Evolutionary conservation across 2,329 filamentous ascomycete species (phyloP).

Genomic region (Macrophomina tecta): DNA sequence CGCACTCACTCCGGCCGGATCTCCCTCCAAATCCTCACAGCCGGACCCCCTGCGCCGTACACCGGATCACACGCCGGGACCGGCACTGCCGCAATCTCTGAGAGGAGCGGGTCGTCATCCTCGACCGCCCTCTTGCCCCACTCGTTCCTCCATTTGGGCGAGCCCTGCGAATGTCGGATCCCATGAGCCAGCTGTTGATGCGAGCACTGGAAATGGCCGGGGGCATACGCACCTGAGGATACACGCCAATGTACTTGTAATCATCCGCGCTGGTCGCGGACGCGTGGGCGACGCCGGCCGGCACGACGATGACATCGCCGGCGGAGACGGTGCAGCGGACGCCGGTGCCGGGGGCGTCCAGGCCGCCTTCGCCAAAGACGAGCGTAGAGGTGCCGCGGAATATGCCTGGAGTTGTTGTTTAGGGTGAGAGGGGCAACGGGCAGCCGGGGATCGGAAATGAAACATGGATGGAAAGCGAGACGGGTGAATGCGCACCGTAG

Average conservation of each 20-base stretch:
- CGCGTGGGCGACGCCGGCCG: slow-evolving; percentile 45
- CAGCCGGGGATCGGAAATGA: too few species aligned
- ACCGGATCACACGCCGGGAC: slow-evolving; percentile 29
- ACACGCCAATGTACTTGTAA: slow-evolving; percentile 45
- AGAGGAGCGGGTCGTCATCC: slow-evolving; percentile 12
- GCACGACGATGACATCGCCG: slow-evolving; percentile 46
- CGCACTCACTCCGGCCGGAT: background rate
- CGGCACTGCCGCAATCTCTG: slow-evolving; percentile 26
- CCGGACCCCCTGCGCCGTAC: slow-evolving; percentile 28
- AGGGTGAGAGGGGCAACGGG: too few species aligned
- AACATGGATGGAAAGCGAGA: too few species aligned
- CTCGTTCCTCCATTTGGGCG: slow-evolving; percentile 30
- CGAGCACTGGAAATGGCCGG: too few species aligned
- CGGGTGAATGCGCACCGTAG: slow-evolving; percentile 36
- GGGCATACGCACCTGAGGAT: slow-evolving; percentile 39
- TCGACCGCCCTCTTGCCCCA: slow-evolving; percentile 25
- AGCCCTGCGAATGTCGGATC: slow-evolving; percentile 1
- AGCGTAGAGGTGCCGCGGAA: slow-evolving; percentile 38
- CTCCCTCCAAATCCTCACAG: slow-evolving; percentile 26
- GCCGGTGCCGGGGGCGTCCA: slow-evolving; percentile 32
- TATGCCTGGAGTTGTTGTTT: background rate
- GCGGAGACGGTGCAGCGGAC: slow-evolving; percentile 30
- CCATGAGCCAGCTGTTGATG: too few species aligned
- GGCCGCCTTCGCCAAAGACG: slow-evolving; percentile 40
- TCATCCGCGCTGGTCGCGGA: slow-evolving; percentile 37